Evolutionary conservation across 331 rosid genomes (phyloP).

Genomic region (Acacia pycnantha): DNA sequence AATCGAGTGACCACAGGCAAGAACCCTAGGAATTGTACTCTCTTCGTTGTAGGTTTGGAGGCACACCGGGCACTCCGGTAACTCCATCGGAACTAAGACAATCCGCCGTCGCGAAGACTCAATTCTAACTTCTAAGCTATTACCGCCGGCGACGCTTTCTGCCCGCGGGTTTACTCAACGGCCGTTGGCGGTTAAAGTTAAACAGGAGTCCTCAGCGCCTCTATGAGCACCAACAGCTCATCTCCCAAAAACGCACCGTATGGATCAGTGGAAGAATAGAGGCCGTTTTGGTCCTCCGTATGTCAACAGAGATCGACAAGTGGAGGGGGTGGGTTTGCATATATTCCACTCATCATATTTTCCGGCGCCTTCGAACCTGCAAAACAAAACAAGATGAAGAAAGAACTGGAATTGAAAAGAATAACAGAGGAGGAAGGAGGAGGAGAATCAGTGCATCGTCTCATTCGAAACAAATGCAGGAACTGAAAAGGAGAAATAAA

Average conservation of each 20-base stretch:
- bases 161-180: background rate
- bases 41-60: slow-evolving; percentile 67
- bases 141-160: background rate
- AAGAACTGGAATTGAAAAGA: too few relatives aligned
- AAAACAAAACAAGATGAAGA: too few relatives aligned
- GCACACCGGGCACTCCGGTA: slow-evolving; percentile 93
- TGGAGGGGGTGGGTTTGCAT: too few relatives aligned
- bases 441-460: background rate
- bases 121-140: background rate
- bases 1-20: slow-evolving; percentile 74
- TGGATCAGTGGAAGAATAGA: background rate
- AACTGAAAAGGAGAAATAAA: too few relatives aligned
- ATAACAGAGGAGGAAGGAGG: background rate
- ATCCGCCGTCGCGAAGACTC: background rate
- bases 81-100: slow-evolving; percentile 45
- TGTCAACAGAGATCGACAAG: too few relatives aligned
- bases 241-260: background rate
- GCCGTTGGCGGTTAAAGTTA: background rate
- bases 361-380: too few relatives aligned
- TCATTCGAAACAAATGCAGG: background rate
- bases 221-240: background rate
- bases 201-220: background rate
- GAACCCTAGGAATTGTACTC: slow-evolving; percentile 64
- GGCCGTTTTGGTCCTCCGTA: too few relatives aligned
- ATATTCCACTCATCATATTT: too few relatives aligned